Conservation (phyloP, 179 eudicot species). For the Camellia oleifera region DNA sequence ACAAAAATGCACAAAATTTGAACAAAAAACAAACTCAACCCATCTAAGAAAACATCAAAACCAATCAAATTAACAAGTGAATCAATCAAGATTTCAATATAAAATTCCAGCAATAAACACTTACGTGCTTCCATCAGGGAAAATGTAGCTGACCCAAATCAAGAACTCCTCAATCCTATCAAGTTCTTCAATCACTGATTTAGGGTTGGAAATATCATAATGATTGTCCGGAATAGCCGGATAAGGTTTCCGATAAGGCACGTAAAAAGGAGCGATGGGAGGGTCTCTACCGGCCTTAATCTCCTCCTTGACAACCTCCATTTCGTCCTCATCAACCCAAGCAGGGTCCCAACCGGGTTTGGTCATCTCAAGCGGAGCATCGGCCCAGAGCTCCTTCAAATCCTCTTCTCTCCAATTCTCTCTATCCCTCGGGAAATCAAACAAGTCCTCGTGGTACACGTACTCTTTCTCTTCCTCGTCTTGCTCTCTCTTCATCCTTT, state of each 20-base stretch:
- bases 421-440: constrained; percentile 40
- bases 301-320: constrained; percentile 40
- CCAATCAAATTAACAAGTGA: not conserved
- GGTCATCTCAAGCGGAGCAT: constrained; percentile 44
- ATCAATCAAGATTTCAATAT: not conserved
- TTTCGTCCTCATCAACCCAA: constrained; percentile 57
- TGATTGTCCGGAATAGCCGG: constrained; percentile 72
- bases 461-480: constrained; percentile 21
- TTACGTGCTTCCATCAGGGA: constrained; percentile 79
- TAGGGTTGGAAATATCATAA: constrained; percentile 47
- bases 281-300: constrained; percentile 54
- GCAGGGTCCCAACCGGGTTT: constrained; percentile 85
- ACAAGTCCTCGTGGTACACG: constrained; percentile 33
- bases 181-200: constrained; percentile 65
- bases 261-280: constrained; percentile 71
- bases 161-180: constrained; percentile 88
- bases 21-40: not conserved
- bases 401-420: constrained; percentile 67
- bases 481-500: constrained; percentile 17
- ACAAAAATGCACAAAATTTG: not conserved
- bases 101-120: constrained; percentile 19
- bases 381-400: constrained; percentile 73
- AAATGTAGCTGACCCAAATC: constrained; percentile 81
- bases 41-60: not conserved
- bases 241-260: constrained; percentile 66